phyloP scores from a whole-genome alignment of 805 yeast species.

The Cyberlindnera suaveolens region DNA sequence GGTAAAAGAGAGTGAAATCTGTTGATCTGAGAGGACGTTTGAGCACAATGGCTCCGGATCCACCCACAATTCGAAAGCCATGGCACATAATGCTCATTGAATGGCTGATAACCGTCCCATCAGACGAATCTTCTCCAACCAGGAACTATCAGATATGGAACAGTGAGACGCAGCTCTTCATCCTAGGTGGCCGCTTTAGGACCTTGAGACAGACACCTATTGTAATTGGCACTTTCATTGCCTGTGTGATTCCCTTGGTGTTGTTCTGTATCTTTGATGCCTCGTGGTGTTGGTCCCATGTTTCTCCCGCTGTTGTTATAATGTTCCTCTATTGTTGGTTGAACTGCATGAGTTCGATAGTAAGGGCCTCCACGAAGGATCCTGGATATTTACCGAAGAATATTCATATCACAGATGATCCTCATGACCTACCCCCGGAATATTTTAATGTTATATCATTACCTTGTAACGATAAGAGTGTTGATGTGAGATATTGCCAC shows the following conservation, averaged over 20 bases:
- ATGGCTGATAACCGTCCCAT: slow-evolving; percentile 22
- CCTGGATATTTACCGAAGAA: slow-evolving; percentile 68
- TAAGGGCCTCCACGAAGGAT: slow-evolving; percentile 53
- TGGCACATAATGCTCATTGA: slow-evolving; percentile 11
- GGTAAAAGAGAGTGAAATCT: too few species aligned
- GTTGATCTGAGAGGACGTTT: too few species aligned
- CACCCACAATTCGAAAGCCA: background rate
- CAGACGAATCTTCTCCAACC: background rate
- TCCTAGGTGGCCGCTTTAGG: slow-evolving; percentile 62
- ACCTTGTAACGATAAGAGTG: slow-evolving; percentile 34
- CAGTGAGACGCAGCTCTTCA: slow-evolving; percentile 38
- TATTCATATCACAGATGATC: slow-evolving; percentile 45
- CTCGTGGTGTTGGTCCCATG: slow-evolving; percentile 48
- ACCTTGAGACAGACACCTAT: slow-evolving; percentile 35
- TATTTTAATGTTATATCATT: slow-evolving; percentile 44
- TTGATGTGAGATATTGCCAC: slow-evolving; percentile 49
- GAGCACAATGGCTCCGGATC: too few species aligned
- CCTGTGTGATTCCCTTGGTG: slow-evolving; percentile 40
- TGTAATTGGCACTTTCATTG: slow-evolving; percentile 29
- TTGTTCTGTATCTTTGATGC: slow-evolving; percentile 50
- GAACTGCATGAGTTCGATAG: slow-evolving; percentile 39
- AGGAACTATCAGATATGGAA: slow-evolving; percentile 39
- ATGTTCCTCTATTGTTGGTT: slow-evolving; percentile 55
- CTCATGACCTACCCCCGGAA: slow-evolving; percentile 45
- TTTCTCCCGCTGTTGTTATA: slow-evolving; percentile 51